Evolutionary conservation across 208 protist genomes (phyloP).

Genomic region (Perkinsela sp.): DNA sequence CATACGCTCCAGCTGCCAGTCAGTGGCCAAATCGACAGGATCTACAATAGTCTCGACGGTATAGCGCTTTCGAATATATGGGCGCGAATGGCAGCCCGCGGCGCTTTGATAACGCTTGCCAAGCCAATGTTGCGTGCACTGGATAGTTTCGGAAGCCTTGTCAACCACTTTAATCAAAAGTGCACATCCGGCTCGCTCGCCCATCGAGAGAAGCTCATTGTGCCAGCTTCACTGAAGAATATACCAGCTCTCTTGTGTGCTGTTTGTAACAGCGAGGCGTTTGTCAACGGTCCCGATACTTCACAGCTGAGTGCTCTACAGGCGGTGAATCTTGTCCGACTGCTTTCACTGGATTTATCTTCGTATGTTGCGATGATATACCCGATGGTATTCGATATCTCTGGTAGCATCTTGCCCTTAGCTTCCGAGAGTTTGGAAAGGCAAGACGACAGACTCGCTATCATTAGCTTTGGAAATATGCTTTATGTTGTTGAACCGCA

Average conservation of each 20-base stretch:
- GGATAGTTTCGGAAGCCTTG: neutral
- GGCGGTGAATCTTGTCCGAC: neutral
- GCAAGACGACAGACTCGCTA: too few relatives aligned
- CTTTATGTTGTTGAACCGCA: too few relatives aligned
- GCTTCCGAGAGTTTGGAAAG: too few relatives aligned
- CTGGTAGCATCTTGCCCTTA: too few relatives aligned
- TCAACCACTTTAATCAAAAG: neutral
- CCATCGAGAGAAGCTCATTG: neutral
- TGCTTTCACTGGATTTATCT: neutral
- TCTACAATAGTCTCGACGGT: neutral
- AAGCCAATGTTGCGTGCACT: neutral
- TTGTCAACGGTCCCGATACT: neutral
- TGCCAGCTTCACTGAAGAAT: neutral
- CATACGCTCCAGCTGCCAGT: neutral
- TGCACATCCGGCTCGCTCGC: neutral
- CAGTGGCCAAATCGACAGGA: neutral
- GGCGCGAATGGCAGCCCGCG: neutral
- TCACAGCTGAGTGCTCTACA: neutral
- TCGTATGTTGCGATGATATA: neutral
- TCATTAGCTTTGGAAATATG: too few relatives aligned
- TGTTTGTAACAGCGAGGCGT: neutral
- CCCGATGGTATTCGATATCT: too few relatives aligned
- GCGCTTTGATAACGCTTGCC: neutral
- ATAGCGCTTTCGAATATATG: neutral
- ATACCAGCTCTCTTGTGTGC: neutral